Conservation (phyloP, 2,329 filamentous ascomycete species). For the Hysterium pulicare region DNA sequence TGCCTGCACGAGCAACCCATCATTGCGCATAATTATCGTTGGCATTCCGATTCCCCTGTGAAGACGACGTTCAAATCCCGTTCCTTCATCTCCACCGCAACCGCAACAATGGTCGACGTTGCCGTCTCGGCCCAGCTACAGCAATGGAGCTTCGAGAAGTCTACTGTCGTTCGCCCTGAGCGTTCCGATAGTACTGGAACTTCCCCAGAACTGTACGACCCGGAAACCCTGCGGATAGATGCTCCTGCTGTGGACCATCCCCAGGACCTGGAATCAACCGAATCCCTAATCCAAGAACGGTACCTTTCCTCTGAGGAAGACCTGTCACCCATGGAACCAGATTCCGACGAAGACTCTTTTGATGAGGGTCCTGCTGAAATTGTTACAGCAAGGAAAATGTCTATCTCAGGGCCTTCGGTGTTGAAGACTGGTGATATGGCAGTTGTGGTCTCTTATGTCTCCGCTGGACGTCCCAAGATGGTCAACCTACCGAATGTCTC, state of each 20-base stretch:
- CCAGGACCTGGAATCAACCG: constrained; percentile 15
- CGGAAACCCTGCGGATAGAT: constrained; percentile 33
- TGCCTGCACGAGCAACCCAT: constrained; percentile 3
- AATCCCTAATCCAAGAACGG: constrained; percentile 30
- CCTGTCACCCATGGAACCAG: constrained; percentile 32
- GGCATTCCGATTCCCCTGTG: no score
- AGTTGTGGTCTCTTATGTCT: constrained; percentile 35
- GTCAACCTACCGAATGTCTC: constrained; percentile 27
- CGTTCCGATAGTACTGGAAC: constrained; percentile 31
- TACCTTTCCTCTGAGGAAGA: constrained; percentile 40
- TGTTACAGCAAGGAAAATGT: constrained; percentile 29
- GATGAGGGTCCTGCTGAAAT: constrained; percentile 21
- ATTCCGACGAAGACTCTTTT: constrained; percentile 24
- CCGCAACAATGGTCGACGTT: constrained; percentile 26
- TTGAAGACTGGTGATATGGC: constrained; percentile 36
- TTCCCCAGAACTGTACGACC: constrained; percentile 32
- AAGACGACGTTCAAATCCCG: no score
- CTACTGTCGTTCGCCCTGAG: constrained; percentile 22
- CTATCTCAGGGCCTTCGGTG: constrained; percentile 29
- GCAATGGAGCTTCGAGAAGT: constrained; percentile 38
- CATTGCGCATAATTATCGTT: constrained; percentile 4
- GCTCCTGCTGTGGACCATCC: constrained; percentile 18
- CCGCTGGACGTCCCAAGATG: constrained; percentile 37
- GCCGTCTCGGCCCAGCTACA: constrained; percentile 31
- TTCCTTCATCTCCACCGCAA: neutral